Conservation (phyloP, 345 rosid species). For the Eucalyptus cladocalyx region DNA sequence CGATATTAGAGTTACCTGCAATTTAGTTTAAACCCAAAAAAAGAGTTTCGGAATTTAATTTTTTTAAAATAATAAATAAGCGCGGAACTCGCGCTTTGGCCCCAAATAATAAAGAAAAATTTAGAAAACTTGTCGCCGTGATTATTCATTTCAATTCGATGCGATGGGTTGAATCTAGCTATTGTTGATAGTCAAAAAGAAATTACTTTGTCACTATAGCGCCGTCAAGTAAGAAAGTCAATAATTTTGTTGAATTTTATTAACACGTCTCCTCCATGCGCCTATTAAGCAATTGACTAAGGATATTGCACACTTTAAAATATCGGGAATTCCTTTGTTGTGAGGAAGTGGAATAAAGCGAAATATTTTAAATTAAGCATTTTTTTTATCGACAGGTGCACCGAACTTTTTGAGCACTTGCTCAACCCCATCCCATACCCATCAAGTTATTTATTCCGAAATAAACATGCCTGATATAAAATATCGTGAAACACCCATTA, state of each 20-base stretch:
- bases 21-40: neutral
- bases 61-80: neutral
- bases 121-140: fast-evolving
- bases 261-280: neutral
- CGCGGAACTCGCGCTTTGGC: neutral
- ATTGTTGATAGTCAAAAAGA: neutral
- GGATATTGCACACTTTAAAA: neutral
- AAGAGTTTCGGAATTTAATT: fast-evolving
- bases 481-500: neutral
- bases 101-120: neutral
- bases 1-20: neutral
- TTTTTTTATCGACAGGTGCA: neutral
- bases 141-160: neutral
- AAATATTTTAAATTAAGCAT: neutral
- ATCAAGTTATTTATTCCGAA: neutral
- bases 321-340: neutral
- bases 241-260: neutral
- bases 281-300: neutral
- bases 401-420: neutral
- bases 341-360: neutral
- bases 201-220: neutral
- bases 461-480: neutral
- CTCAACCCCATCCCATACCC: neutral
- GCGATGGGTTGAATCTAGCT: neutral
- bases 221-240: neutral